phyloP scores from a whole-genome alignment of 1,139 yeast species.

The Blastobotrys illinoisensis region DNA sequence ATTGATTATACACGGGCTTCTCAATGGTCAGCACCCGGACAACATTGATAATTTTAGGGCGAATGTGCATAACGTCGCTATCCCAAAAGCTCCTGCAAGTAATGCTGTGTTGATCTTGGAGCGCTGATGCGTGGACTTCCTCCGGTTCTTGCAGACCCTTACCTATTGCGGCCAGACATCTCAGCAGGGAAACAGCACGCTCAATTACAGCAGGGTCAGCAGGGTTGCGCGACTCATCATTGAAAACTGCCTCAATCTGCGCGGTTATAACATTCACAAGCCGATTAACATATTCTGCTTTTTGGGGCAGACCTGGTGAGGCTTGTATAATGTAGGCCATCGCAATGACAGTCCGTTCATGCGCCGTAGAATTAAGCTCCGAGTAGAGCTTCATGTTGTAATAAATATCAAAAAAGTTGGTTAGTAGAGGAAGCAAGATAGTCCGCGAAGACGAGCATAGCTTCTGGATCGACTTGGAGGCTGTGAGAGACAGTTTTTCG shows the following conservation, averaged over 20 bases:
- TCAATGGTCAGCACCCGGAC: constrained; percentile 43
- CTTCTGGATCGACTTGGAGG: constrained; percentile 36
- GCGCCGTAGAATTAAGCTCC: constrained; percentile 25
- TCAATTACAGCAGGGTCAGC: constrained; percentile 13
- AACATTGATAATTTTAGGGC: constrained; percentile 38
- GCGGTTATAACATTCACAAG: constrained; percentile 23
- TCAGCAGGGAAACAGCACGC: constrained; percentile 43
- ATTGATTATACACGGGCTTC: constrained; percentile 33
- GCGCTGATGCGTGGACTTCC: constrained; percentile 28
- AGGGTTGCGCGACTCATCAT: constrained; percentile 1
- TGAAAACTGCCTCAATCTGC: constrained; percentile 13
- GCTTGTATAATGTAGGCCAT: constrained; percentile 34
- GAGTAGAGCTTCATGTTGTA: constrained; percentile 21
- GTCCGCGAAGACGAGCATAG: constrained; percentile 34
- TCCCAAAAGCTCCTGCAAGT: constrained; percentile 28
- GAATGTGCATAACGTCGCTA: constrained; percentile 41
- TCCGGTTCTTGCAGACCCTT: constrained; percentile 47
- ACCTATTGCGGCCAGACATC: constrained; percentile 62
- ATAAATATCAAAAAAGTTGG: constrained; percentile 31
- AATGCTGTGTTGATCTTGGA: constrained; percentile 11
- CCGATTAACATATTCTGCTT: constrained; percentile 23
- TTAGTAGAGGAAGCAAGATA: constrained; percentile 25
- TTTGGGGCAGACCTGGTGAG: constrained; percentile 19
- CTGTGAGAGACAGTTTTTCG: constrained; percentile 28
- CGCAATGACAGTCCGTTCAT: constrained; percentile 35